Evolutionary conservation across 2,329 filamentous ascomycete genomes (phyloP), one percentile per base, ranked within the genome.

Genomic region (Stagonosporopsis vannaccii): DNA sequence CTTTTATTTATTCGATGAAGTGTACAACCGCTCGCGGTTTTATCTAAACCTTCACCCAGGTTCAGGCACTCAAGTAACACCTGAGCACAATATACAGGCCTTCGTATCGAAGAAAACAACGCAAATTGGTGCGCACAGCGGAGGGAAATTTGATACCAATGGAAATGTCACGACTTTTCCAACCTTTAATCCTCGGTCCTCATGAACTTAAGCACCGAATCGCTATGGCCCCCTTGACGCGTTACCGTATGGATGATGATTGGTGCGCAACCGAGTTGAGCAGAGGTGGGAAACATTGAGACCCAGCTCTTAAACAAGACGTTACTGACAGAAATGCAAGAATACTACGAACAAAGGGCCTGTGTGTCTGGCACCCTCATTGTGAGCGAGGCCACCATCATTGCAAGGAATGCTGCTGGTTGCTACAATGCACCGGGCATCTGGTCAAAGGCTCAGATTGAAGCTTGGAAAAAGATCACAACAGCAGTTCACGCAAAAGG

Each of bases 401-500:
- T 77, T 69, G 81, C 70, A 65, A 66, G 72, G 3, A 71, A 75
- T 46, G 77, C 77, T 11, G 79, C 79, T 33, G 77, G 81, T 43
- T 81, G 77, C 62, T 71, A 71, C 32, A 81, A 84, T 56, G 81
- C 80, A 0, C 76, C 84, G 6, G 86, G 87, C n/a, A 83, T 87
- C 60, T 87, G 78, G 66, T 81, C 68, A 11, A 69, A 79, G 0
- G 51, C 36, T 1, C 64, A 67, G 22, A 46, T 87, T 39, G 77
- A 73, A 1, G 82, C 76, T 0, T 90, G 87, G 87, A 84, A 80
- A 57, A 71, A 79, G 7, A 75, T 89, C 26, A 85, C 82, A 1
- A 78, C 84, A 26, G 82, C 81, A 1, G 84, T 90, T 0, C 87
- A 90, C 66, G 77, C 75, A 8, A 86, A 85, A 61, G 83, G 82